Percentiles rank a stretch among this genome's conserved stretches.
These are phyloP conservation scores for Calonectria leucothoes DNA, from an alignment of 2,329 filamentous ascomycete genomes.

Conservation along the genomic window DNA sequence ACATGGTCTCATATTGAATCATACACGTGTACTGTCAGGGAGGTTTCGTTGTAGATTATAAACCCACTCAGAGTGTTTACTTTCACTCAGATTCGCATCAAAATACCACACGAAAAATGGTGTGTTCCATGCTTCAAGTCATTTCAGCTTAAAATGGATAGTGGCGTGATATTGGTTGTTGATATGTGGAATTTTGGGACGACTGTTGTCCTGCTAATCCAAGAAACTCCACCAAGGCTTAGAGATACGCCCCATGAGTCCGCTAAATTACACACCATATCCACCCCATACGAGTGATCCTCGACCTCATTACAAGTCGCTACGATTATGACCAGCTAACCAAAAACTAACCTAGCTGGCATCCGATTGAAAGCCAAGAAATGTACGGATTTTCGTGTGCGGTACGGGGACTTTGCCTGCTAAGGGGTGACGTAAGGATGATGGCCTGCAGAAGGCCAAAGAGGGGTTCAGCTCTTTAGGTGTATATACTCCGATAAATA, in stretches of 20 bases:
- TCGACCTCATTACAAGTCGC: conserved; percentile 27
- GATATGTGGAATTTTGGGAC: not conserved
- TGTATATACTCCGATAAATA: too few relatives aligned
- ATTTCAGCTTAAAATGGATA: not conserved
- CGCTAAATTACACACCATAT: conserved; percentile 9
- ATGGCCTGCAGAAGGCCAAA: not conserved
- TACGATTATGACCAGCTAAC: too few relatives aligned
- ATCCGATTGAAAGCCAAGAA: not conserved
- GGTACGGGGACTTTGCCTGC: not conserved
- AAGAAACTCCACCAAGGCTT: not conserved
- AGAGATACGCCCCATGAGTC: not conserved
- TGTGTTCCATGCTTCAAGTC: not conserved
- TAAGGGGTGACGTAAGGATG: not conserved
- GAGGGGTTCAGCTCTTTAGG: not conserved
- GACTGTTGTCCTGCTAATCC: not conserved
- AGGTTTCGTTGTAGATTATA: not conserved
- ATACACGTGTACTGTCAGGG: not conserved
- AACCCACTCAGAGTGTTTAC: not conserved
- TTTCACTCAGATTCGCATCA: not conserved
- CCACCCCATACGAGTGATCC: conserved; percentile 32
- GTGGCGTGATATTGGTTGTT: not conserved
- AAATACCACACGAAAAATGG: not conserved
- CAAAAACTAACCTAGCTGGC: not conserved
- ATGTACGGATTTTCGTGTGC: too few relatives aligned
- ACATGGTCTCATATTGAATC: not conserved